Evolutionary conservation across 495 filamentous ascomycete species (phyloP).

Genomic region (Ramalina intermedia): DNA sequence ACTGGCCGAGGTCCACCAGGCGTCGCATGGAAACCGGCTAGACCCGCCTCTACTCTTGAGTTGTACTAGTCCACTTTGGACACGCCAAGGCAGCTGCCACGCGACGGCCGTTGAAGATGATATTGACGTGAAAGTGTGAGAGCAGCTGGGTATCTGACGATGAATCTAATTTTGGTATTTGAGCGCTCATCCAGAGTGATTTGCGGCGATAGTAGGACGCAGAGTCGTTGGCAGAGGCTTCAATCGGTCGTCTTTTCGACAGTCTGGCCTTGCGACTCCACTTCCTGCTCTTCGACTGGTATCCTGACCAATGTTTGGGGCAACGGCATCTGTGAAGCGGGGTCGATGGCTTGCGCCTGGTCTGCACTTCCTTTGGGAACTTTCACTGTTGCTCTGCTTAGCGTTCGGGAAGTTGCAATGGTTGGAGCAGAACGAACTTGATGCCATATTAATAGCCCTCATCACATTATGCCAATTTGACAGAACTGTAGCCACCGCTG

Average conservation of each 20-base stretch:
- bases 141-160: too few species aligned
- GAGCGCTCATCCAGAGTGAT: too few species aligned
- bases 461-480: conserved; percentile 95
- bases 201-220: too few species aligned
- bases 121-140: too few species aligned
- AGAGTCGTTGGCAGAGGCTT: too few species aligned
- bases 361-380: conserved; percentile 39
- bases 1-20: too few species aligned
- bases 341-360: conserved; percentile 24
- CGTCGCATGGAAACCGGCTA: conserved; percentile 4
- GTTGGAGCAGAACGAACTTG: conserved; percentile 44
- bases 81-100: neutral
- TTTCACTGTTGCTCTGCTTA: conserved; percentile 30
- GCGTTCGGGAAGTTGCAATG: neutral
- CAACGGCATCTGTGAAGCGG: conserved; percentile 35
- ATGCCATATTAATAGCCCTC: conserved; percentile 87
- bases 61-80: neutral
- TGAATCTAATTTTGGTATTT: too few species aligned
- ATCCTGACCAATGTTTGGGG: conserved; percentile 74
- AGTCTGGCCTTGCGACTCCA: neutral
- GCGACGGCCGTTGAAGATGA: too few species aligned
- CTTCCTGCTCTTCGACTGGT: conserved; percentile 39
- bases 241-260: too few species aligned
- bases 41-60: conserved; percentile 1
- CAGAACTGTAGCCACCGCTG: conserved; percentile 82